Evolutionary conservation across 75 land plant genomes (phyloP).

Genomic region (Gnetum montanum): DNA sequence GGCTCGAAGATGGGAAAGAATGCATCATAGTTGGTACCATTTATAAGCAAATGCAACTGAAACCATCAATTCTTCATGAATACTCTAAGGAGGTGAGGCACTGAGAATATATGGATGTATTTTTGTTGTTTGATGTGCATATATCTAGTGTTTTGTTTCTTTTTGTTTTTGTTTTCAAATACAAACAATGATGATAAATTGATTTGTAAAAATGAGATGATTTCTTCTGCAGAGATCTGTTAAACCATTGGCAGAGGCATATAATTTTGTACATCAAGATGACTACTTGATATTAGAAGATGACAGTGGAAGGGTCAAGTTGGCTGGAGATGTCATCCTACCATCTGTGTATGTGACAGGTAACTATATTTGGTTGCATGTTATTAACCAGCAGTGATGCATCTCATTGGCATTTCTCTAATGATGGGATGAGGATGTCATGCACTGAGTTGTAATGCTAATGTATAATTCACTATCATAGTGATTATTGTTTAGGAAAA

Average conservation of each 20-base stretch:
- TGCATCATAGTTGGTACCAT: slow-evolving; percentile 91
- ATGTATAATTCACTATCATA: too few relatives aligned
- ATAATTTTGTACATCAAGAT: slow-evolving; percentile 80
- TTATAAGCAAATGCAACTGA: slow-evolving; percentile 98
- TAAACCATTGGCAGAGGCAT: slow-evolving; percentile 69
- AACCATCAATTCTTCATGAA: slow-evolving; percentile 91
- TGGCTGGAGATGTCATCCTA: slow-evolving; percentile 37
- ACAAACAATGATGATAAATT: not conserved
- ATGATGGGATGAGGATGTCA: too few relatives aligned
- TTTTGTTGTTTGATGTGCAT: not conserved
- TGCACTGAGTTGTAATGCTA: too few relatives aligned
- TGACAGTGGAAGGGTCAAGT: slow-evolving; percentile 96
- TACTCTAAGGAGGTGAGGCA: slow-evolving; percentile 86
- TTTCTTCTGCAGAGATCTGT: slow-evolving; percentile 62
- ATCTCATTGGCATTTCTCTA: too few relatives aligned
- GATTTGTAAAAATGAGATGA: too few relatives aligned
- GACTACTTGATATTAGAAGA: slow-evolving; percentile 89
- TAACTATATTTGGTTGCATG: slow-evolving; percentile 6
- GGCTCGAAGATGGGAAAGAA: slow-evolving; percentile 74
- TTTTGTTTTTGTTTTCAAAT: not conserved
- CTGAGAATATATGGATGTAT: not conserved
- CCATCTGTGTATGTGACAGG: slow-evolving; percentile 87
- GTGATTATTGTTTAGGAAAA: too few relatives aligned
- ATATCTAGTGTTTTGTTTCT: not conserved
- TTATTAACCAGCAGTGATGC: not conserved